Percentiles rank a stretch among this genome's conserved stretches.
Conservation (phyloP, 176 grass and related monocot species). For the Raddia guianensis region DNA sequence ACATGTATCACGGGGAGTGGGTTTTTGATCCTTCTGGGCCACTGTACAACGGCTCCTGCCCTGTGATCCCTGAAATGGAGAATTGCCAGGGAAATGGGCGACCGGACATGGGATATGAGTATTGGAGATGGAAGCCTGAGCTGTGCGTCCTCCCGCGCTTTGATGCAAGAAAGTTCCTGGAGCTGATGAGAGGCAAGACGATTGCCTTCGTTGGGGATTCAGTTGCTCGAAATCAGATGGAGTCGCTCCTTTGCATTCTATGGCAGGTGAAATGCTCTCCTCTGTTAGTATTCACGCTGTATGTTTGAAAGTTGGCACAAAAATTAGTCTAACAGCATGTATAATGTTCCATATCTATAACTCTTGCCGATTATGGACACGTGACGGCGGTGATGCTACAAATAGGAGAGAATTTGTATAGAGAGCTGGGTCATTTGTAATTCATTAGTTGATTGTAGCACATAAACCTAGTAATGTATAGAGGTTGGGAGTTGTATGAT, state of each 20-base stretch:
- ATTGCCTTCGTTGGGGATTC: slow-evolving; percentile 91
- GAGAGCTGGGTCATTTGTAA: too few species aligned
- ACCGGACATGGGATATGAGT: slow-evolving; percentile 82
- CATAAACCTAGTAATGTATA: too few species aligned
- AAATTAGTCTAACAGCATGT: too few species aligned
- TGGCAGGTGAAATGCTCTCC: slow-evolving; percentile 69
- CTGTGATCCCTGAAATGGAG: slow-evolving; percentile 84
- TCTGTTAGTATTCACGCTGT: neutral
- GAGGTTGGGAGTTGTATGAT: too few species aligned
- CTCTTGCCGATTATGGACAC: too few species aligned
- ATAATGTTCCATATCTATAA: too few species aligned
- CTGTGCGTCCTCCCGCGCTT: slow-evolving; percentile 73
- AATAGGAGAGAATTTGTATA: too few species aligned
- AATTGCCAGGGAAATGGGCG: slow-evolving; percentile 95
- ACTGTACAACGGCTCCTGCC: slow-evolving; percentile 89
- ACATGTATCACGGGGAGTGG: slow-evolving; percentile 87
- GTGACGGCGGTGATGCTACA: too few species aligned
- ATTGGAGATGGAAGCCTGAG: slow-evolving; percentile 89
- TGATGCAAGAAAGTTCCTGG: slow-evolving; percentile 78
- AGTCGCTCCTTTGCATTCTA: slow-evolving; percentile 87
- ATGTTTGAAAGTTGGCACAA: too few species aligned
- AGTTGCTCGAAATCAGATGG: slow-evolving; percentile 94
- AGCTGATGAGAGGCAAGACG: slow-evolving; percentile 93
- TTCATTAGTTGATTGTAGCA: too few species aligned
- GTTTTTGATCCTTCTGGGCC: slow-evolving; percentile 63